Evolutionary conservation across 345 rosid genomes (phyloP), one percentile per base, ranked within the genome.

Genomic region (Euphorbia pulcherrima): DNA sequence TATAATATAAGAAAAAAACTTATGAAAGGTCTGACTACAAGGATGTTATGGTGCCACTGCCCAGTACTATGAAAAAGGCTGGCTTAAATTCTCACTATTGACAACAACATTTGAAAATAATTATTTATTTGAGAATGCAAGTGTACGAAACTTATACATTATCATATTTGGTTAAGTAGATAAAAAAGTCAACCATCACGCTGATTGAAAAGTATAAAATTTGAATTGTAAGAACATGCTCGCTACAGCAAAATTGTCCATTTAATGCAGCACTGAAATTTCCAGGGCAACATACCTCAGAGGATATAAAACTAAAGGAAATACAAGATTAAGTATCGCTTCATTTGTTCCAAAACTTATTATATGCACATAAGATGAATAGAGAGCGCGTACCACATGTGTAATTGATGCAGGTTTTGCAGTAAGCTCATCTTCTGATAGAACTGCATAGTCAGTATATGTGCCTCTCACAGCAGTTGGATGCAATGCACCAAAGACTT

Each of bases 381-480:
- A 40, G 68, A 35, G 11, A 64, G 41, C 13, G 71, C 78, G 60
- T 74, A 90, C 99, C 81, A 82, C 92, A 63, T 94, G 97, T 39
- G 90, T 71, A 59, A 94, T 55, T 27, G 96, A 87, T 3, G 77
- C 64, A 24, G 99, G 99, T 82, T 90, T 94, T 23, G 52, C 79
- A 20, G 79, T 72, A 75, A 94, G 92, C 68, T 94, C 95, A 1
- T 90, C 97, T 64, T 86, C 92, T 3, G 90, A 78, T 74, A 94
- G 90, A 74, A 90, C 70, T 28, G 88, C 96, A 82, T 90, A 87
- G 72, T 90, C 97, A 47, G 95, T 29, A 51, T 89, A 94, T 75
- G 99, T 90, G 59, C 99, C 99, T 78, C 99, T 85, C 57, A 84
- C 72, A 29, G 99, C 99, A 17, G 99, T 94, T 35, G 99, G 99